Evolutionary conservation across 331 rosid species (phyloP).

Genomic region (Rosa hybrid): DNA sequence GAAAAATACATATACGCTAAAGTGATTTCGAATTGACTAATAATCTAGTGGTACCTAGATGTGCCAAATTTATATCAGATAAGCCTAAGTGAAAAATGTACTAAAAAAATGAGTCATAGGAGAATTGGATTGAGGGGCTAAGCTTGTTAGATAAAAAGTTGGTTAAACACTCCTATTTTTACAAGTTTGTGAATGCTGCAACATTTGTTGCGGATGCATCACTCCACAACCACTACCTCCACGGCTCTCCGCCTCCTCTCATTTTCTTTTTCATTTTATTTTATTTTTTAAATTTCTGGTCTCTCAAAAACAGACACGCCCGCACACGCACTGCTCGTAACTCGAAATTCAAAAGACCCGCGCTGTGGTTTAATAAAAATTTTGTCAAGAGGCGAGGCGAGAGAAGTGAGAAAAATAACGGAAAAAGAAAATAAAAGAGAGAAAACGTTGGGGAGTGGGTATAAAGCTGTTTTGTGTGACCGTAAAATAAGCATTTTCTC

Average conservation of each 20-base stretch:
- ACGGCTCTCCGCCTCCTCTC: constrained; percentile 10
- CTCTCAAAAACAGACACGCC: too few species aligned
- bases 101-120: too few species aligned
- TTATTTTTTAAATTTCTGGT: too few species aligned
- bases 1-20: too few species aligned
- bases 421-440: background rate
- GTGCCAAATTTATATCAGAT: too few species aligned
- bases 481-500: constrained; percentile 37
- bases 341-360: constrained; percentile 27
- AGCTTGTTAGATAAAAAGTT: background rate
- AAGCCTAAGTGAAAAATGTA: too few species aligned
- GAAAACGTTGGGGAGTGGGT: background rate
- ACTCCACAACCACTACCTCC: background rate
- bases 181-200: background rate
- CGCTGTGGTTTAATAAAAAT: background rate
- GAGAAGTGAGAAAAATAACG: background rate
- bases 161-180: background rate
- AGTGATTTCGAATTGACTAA: too few species aligned
- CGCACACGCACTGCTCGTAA: too few species aligned
- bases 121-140: background rate
- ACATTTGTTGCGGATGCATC: constrained; percentile 1
- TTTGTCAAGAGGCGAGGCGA: too few species aligned
- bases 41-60: too few species aligned
- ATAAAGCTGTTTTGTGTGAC: background rate
- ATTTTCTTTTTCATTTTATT: background rate